Conservation (phyloP, 108 stramenopile species). For the Pseudonitzschia multistriata region DNA sequence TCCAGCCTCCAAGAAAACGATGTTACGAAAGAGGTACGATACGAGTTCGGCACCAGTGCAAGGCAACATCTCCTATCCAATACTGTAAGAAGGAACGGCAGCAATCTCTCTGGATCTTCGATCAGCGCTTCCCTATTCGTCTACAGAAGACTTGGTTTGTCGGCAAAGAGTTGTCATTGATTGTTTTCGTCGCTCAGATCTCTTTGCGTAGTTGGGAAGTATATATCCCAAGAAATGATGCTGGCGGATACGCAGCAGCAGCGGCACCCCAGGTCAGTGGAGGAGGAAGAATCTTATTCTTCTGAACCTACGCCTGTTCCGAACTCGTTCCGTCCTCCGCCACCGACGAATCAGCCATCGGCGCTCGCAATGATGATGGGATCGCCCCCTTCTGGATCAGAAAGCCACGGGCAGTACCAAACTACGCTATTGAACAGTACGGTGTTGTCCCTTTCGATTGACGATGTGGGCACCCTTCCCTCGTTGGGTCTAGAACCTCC, state of each 20-base stretch:
- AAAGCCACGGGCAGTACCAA: background rate
- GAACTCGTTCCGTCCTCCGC: conserved; percentile 28
- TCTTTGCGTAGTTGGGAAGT: background rate
- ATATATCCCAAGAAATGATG: background rate
- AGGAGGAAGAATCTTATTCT: conserved; percentile 10
- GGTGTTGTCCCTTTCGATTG: conserved; percentile 13
- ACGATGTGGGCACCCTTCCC: conserved; percentile 10
- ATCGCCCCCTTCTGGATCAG: background rate
- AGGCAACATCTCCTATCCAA: no score
- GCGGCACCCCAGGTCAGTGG: background rate
- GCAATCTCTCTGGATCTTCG: no score
- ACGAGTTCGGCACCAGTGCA: no score
- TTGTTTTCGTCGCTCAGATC: background rate
- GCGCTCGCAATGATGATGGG: background rate
- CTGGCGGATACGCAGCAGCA: conserved; percentile 1
- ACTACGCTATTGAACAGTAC: conserved; percentile 8
- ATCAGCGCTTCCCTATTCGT: no score
- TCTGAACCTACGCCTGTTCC: conserved; percentile 30
- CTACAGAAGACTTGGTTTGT: no score
- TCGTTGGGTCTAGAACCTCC: conserved; percentile 13
- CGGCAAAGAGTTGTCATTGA: no score
- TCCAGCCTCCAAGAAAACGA: no score
- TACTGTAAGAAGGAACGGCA: no score
- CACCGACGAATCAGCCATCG: conserved; percentile 14
- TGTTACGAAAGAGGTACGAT: no score